Percentiles rank a stretch among this genome's conserved stretches.
Evolutionary conservation across 257 asterid genomes (phyloP).

Genomic region (Ballota nigra): DNA sequence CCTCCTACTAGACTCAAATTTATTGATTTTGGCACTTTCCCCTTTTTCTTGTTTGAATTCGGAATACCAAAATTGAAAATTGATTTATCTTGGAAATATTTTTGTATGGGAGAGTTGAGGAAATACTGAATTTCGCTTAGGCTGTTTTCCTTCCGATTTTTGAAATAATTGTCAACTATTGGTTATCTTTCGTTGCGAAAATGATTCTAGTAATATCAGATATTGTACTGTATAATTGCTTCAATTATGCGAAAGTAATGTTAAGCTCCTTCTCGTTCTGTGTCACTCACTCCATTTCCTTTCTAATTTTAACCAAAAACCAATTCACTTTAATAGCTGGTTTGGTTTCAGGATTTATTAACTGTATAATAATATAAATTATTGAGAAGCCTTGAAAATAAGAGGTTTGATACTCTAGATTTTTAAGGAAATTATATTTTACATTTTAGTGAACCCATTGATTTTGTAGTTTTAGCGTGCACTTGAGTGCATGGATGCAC

Average conservation of each 20-base stretch:
- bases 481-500: no score
- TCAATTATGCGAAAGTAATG: neutral
- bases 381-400: no score
- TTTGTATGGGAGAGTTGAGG: slow-evolving; percentile 12
- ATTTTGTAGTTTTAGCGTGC: no score
- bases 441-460: no score
- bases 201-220: neutral
- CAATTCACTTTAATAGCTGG: neutral
- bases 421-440: no score
- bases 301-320: neutral
- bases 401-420: no score
- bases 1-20: neutral
- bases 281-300: neutral
- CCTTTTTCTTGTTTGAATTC: slow-evolving; percentile 1
- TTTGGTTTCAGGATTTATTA: neutral
- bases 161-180: neutral
- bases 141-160: neutral
- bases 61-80: slow-evolving; percentile 6
- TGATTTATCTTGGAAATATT: slow-evolving; percentile 16
- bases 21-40: slow-evolving; percentile 5
- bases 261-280: neutral
- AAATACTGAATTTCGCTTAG: neutral
- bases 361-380: no score
- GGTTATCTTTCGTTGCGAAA: neutral
- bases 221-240: neutral